phyloP scores from a whole-genome alignment of 768 basidiomycete genomes.

The Lactarius sanguifluus region DNA sequence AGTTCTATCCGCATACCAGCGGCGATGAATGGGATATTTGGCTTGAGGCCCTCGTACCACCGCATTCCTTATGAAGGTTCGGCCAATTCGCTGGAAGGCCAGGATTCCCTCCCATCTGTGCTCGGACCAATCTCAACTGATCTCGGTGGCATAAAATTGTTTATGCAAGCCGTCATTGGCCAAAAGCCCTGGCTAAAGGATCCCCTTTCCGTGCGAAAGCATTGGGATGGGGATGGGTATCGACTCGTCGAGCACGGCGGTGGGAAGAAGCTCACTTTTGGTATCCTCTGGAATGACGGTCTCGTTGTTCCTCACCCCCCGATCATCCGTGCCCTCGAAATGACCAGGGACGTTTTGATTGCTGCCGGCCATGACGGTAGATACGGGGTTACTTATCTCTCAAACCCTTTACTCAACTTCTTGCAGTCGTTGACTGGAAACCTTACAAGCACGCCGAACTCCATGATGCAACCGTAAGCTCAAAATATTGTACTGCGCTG shows the following conservation, averaged over 20 bases:
- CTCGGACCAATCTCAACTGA: constrained; percentile 69
- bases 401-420: background rate
- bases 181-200: constrained; percentile 66
- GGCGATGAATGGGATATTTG: constrained; percentile 67
- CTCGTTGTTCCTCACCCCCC: constrained; percentile 53
- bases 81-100: constrained; percentile 64
- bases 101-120: constrained; percentile 69
- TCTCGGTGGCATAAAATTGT: constrained; percentile 59
- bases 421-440: constrained; percentile 42
- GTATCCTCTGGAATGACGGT: constrained; percentile 45
- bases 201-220: constrained; percentile 54
- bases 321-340: constrained; percentile 49
- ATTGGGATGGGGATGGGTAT: constrained; percentile 63
- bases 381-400: background rate
- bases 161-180: constrained; percentile 62
- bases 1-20: constrained; percentile 74
- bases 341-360: constrained; percentile 45
- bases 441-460: constrained; percentile 35
- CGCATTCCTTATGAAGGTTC: constrained; percentile 72
- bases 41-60: constrained; percentile 64
- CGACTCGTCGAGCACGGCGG: constrained; percentile 55
- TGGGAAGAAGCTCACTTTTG: constrained; percentile 42
- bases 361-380: constrained; percentile 51
- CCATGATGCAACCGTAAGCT: constrained; percentile 33
- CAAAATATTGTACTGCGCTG: background rate